These are phyloP conservation scores for Yarrowia phangngaensis DNA, from an alignment of 805 yeast genomes.

Conservation along the genomic window DNA sequence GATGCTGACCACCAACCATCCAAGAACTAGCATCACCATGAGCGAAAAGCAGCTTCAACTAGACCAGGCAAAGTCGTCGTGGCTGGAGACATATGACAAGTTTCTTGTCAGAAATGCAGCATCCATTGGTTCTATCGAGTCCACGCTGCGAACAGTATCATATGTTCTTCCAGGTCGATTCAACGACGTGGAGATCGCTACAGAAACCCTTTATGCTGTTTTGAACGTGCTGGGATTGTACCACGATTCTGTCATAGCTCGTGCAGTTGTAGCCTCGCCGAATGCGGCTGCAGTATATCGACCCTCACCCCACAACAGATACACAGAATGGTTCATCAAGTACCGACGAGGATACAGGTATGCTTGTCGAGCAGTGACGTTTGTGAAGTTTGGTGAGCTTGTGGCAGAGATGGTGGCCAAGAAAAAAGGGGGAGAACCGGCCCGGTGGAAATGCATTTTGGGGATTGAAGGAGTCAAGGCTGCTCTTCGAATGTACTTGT, in stretches of 20 bases:
- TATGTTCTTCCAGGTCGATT: conserved; percentile 42
- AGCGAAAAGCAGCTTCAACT: not conserved
- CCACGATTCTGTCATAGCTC: conserved; percentile 40
- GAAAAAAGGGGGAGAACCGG: conserved; percentile 33
- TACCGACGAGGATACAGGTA: conserved; percentile 33
- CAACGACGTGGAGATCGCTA: conserved; percentile 41
- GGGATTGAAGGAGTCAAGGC: conserved; percentile 38
- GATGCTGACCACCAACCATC: not conserved
- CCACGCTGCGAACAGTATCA: conserved; percentile 38
- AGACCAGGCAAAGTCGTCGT: conserved; percentile 14
- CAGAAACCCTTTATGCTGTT: conserved; percentile 39
- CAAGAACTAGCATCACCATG: not conserved
- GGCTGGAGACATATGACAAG: conserved; percentile 38
- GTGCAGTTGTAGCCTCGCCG: conserved; percentile 34
- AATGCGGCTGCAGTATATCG: conserved; percentile 30
- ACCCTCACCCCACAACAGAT: conserved; percentile 35
- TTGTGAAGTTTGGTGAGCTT: conserved; percentile 40
- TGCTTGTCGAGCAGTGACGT: conserved; percentile 36
- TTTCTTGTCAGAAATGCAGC: conserved; percentile 40
- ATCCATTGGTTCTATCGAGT: conserved; percentile 42
- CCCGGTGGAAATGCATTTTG: conserved; percentile 37
- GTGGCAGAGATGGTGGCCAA: conserved; percentile 41
- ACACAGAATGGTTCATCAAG: conserved; percentile 33
- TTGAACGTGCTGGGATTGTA: conserved; percentile 41
- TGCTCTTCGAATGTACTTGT: conserved; percentile 36